A percentile compares a stretch with the other conserved stretches of the same genome.
These are phyloP conservation scores for Epichloe scottii DNA, from an alignment of 2,329 filamentous ascomycete genomes.

Conservation along the genomic window DNA sequence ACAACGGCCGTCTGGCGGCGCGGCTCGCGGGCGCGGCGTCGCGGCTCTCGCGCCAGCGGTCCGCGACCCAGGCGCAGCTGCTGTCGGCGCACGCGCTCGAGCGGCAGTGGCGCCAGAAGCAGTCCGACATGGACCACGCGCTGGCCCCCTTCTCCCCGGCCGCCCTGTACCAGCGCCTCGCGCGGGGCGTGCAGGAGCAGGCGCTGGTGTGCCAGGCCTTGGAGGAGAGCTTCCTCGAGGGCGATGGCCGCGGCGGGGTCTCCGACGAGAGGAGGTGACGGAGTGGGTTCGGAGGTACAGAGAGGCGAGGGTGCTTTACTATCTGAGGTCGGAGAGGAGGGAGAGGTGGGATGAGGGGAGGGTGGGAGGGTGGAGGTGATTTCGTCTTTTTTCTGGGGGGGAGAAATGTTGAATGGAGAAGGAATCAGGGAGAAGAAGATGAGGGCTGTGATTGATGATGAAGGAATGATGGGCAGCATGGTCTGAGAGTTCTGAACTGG, in stretches of 20 bases:
- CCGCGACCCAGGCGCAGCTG: conserved; percentile 65
- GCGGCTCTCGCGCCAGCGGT: conserved; percentile 47
- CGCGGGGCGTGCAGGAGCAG: conserved; percentile 68
- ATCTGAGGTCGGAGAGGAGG: conserved; percentile 73
- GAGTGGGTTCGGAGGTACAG: conserved; percentile 78
- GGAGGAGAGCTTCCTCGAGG: conserved; percentile 85
- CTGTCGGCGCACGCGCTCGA: conserved; percentile 77
- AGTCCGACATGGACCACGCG: conserved; percentile 77
- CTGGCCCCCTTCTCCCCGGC: conserved; percentile 76
- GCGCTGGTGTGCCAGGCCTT: conserved; percentile 67
- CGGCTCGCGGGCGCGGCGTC: conserved; percentile 49
- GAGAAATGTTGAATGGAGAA: background rate
- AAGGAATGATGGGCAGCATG: no score
- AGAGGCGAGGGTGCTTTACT: conserved; percentile 66
- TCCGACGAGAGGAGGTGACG: conserved; percentile 69
- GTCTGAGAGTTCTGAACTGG: no score
- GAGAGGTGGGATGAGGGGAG: conserved; percentile 92
- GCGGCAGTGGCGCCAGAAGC: conserved; percentile 82
- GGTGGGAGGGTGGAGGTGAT: conserved; percentile 83
- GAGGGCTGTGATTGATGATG: no score
- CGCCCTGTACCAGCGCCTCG: conserved; percentile 71
- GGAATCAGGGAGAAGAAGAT: rapidly evolving
- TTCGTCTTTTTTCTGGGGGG: no score
- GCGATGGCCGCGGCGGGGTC: conserved; percentile 22
- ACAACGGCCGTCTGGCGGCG: conserved; percentile 59